Conservation (phyloP, 495 filamentous ascomycete genomes). For the Aspergillus affinis region DNA sequence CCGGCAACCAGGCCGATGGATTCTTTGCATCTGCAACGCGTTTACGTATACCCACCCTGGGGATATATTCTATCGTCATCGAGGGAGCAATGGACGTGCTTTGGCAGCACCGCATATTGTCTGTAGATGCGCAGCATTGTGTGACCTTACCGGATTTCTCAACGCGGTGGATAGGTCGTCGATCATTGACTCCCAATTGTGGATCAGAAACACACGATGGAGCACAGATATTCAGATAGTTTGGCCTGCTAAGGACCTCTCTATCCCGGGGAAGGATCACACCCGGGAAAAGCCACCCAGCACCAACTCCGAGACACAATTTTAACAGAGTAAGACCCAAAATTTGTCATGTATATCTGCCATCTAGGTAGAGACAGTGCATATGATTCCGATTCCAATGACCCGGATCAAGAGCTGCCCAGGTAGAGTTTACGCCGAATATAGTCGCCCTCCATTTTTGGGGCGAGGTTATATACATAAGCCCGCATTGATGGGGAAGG, state of each 20-base stretch:
- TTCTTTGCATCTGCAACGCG: not conserved
- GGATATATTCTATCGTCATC: not conserved
- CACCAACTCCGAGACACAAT: not conserved
- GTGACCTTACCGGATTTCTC: not conserved
- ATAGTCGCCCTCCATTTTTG: not conserved
- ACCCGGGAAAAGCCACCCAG: not conserved
- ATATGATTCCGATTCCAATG: not conserved
- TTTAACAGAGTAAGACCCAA: not conserved
- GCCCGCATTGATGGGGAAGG: not conserved
- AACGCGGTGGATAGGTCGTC: not conserved
- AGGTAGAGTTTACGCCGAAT: not conserved
- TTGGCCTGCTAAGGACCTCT: not conserved
- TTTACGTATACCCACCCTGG: not conserved
- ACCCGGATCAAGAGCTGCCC: not conserved
- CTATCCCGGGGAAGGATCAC: not conserved
- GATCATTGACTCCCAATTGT: not conserved
- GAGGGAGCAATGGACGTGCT: not conserved
- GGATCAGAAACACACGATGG: not conserved
- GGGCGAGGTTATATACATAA: not conserved
- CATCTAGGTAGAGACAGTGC: not conserved
- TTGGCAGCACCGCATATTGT: not conserved
- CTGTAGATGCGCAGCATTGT: not conserved
- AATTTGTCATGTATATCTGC: not conserved
- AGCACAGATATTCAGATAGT: not conserved
- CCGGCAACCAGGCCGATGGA: slow-evolving; percentile 6